Evolutionary conservation across 371 early-diverging fungal genomes (phyloP).

Genomic region (Thermomucor indicae-seudaticae): DNA sequence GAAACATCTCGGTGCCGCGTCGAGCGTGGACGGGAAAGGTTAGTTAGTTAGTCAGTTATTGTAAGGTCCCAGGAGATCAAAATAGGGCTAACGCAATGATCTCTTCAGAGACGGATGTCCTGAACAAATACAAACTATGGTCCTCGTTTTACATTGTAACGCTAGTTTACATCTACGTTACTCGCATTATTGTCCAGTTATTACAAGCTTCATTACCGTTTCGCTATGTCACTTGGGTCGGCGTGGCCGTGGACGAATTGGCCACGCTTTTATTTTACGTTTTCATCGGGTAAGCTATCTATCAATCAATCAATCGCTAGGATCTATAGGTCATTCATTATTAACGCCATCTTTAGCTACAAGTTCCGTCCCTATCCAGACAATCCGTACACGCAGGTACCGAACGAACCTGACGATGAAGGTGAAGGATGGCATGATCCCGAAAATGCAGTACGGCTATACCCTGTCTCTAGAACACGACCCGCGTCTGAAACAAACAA

Average conservation of each 20-base stretch:
- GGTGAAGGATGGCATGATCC: background rate
- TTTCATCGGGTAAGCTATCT: constrained; percentile 48
- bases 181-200: constrained; percentile 47
- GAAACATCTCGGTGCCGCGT: constrained; percentile 39
- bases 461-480: constrained; percentile 7
- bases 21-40: constrained; percentile 55
- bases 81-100: background rate
- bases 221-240: constrained; percentile 51
- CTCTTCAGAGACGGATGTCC: constrained; percentile 32
- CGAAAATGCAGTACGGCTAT: constrained; percentile 3
- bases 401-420: constrained; percentile 30
- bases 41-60: background rate
- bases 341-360: too few relatives aligned
- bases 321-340: too few relatives aligned
- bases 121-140: constrained; percentile 56
- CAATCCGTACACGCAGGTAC: constrained; percentile 51
- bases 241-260: constrained; percentile 46
- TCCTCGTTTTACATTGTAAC: constrained; percentile 55
- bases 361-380: constrained; percentile 50
- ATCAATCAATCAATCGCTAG: background rate
- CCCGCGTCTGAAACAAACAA: too few relatives aligned
- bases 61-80: background rate
- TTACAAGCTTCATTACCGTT: constrained; percentile 49
- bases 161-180: constrained; percentile 50
- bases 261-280: constrained; percentile 49